Conservation (phyloP, 2,329 filamentous ascomycete species). For the Rutstroemia sp. region DNA sequence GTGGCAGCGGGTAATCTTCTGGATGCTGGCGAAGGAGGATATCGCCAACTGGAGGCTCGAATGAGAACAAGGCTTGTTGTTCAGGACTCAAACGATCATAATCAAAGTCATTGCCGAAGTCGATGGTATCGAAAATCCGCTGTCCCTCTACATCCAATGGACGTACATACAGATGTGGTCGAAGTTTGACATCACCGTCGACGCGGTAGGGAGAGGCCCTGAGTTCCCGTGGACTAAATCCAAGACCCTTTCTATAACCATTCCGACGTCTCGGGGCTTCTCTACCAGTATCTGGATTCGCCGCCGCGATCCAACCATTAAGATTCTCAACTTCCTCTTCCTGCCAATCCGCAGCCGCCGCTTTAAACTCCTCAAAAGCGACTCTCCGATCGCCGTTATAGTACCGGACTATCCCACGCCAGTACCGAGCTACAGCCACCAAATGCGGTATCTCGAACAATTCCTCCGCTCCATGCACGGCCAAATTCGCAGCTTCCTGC, state of each 20-base stretch:
- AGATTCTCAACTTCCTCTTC: too few species aligned
- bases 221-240: not conserved
- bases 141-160: not conserved
- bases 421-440: not conserved
- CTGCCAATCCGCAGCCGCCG: too few species aligned
- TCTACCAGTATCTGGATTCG: not conserved
- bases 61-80: conserved; percentile 3
- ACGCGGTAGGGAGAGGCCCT: not conserved
- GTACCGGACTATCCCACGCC: too few species aligned
- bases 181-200: too few species aligned
- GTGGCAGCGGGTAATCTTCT: too few species aligned
- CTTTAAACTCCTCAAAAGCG: too few species aligned
- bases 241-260: not conserved
- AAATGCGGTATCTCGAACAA: too few species aligned
- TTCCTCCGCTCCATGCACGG: too few species aligned
- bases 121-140: conserved; percentile 1
- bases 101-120: not conserved
- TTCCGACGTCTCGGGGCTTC: not conserved
- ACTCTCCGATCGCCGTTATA: too few species aligned
- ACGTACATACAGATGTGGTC: not conserved
- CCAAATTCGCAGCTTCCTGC: too few species aligned
- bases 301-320: not conserved
- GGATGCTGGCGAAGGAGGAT: too few species aligned
- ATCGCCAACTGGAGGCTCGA: not conserved
- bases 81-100: not conserved